These are phyloP conservation scores for Diaporthe humulicola DNA, from an alignment of 2,329 filamentous ascomycete genomes.

Conservation along the genomic window DNA sequence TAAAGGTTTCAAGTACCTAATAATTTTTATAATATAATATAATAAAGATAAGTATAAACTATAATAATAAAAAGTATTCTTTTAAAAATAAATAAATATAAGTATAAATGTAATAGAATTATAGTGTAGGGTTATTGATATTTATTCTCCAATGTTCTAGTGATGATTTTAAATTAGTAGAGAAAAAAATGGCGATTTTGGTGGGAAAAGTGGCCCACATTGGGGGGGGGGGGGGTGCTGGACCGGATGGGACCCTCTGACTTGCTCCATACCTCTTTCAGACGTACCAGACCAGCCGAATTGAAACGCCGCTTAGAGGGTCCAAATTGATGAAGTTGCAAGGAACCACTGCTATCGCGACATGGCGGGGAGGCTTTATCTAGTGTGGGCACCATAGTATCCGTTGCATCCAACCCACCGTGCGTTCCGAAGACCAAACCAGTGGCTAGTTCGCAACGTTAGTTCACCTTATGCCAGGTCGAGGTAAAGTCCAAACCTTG, in stretches of 20 bases:
- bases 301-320: background rate
- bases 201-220: background rate
- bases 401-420: background rate
- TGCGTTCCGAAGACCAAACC: background rate
- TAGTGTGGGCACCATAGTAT: background rate
- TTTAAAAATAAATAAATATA: background rate
- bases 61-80: background rate
- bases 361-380: background rate
- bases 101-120: no score
- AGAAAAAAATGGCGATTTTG: background rate
- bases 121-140: no score
- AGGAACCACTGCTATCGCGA: slow-evolving; percentile 3
- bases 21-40: background rate
- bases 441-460: background rate
- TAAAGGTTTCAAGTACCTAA: background rate
- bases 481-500: background rate
- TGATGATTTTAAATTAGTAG: no score
- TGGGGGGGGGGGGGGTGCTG: no score
- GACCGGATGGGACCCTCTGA: no score
- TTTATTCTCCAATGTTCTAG: no score
- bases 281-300: background rate
- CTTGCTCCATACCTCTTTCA: background rate
- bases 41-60: background rate
- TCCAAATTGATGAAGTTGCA: background rate
- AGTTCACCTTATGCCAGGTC: background rate